These are phyloP conservation scores for Clonostachys solani DNA, from an alignment of 2,329 filamentous ascomycete species.

Conservation along the genomic window DNA sequence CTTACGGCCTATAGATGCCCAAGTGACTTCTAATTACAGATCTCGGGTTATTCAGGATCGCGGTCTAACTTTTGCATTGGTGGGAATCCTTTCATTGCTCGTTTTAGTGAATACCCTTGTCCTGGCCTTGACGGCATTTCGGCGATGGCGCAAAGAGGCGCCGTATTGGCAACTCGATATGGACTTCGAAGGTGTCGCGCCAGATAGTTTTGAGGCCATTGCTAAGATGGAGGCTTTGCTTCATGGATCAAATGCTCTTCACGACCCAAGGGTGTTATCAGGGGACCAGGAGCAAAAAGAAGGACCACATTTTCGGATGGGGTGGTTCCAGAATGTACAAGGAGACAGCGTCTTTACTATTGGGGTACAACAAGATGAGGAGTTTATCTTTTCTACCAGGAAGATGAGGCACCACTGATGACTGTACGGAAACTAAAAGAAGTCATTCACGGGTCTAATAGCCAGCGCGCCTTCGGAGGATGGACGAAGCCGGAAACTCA, in stretches of 20 bases:
- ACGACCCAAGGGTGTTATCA: background rate
- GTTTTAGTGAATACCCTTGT: background rate
- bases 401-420: no score
- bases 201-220: background rate
- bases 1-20: background rate
- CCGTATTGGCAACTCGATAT: background rate
- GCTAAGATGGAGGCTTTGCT: background rate
- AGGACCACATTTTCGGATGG: background rate
- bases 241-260: background rate
- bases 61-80: background rate
- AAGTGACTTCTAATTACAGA: background rate
- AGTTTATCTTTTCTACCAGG: no score
- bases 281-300: background rate
- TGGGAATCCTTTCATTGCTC: background rate
- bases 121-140: background rate
- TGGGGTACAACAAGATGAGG: background rate
- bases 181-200: background rate
- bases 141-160: background rate
- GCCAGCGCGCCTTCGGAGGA: no score
- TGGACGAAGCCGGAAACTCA: no score
- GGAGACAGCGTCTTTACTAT: background rate
- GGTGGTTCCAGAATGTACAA: background rate
- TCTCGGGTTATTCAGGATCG: background rate
- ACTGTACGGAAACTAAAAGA: no score
- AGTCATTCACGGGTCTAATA: no score